These are phyloP conservation scores for Irpex lacteus DNA, from an alignment of 1,284 basidiomycete species.

Conservation along the genomic window DNA sequence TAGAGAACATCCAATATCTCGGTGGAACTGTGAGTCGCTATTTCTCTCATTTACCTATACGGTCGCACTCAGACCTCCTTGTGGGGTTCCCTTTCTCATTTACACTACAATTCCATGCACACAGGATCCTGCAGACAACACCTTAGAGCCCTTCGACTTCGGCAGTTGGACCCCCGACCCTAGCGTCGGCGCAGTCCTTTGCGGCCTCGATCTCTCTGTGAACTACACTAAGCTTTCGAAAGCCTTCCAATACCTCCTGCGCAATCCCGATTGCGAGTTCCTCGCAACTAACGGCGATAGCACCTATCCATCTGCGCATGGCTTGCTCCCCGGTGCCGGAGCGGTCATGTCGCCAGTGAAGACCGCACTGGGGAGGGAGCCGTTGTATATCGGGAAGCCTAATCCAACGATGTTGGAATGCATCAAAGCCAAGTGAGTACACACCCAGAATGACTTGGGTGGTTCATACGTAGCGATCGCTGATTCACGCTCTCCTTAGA, in stretches of 20 bases:
- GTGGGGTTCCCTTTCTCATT: too few species aligned
- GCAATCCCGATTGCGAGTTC: slow-evolving; percentile 80
- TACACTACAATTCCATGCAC: not conserved
- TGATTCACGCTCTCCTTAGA: slow-evolving; percentile 36
- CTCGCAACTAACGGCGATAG: slow-evolving; percentile 93
- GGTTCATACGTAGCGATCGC: not conserved
- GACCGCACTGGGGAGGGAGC: slow-evolving; percentile 69
- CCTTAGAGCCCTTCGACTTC: slow-evolving; percentile 70
- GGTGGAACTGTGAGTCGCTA: slow-evolving; percentile 78
- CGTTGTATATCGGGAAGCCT: slow-evolving; percentile 89
- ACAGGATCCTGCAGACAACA: slow-evolving; percentile 83
- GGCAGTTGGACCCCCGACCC: slow-evolving; percentile 74
- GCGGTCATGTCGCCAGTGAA: slow-evolving; percentile 81
- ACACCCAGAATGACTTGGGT: too few species aligned
- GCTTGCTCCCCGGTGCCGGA: slow-evolving; percentile 86
- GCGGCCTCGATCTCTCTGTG: slow-evolving; percentile 77
- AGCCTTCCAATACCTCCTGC: slow-evolving; percentile 87
- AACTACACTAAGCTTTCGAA: slow-evolving; percentile 95
- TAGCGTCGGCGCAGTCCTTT: slow-evolving; percentile 85
- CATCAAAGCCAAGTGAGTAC: slow-evolving; percentile 88
- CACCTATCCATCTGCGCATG: slow-evolving; percentile 81
- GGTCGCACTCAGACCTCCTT: not conserved
- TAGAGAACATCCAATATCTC: slow-evolving; percentile 76
- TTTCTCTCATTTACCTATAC: slow-evolving; percentile 4
- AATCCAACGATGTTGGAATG: slow-evolving; percentile 92